These are phyloP conservation scores for Penicillium sp. DNA, from an alignment of 2,329 filamentous ascomycete genomes.

Conservation along the genomic window DNA sequence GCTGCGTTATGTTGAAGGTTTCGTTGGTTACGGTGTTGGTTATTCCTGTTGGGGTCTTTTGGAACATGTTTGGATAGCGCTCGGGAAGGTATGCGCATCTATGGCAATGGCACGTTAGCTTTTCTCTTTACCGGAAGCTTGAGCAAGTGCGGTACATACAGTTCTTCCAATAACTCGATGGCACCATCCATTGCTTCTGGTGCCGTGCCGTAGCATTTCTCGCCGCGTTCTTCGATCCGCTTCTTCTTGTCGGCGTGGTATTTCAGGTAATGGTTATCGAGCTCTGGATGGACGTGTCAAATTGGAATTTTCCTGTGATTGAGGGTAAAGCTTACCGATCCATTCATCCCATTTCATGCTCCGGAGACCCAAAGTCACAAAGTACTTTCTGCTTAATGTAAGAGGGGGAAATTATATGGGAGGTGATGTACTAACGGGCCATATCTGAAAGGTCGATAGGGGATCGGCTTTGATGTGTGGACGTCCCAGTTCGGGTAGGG, in stretches of 20 bases:
- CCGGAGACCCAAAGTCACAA: constrained; percentile 73
- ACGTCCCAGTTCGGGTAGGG: constrained; percentile 68
- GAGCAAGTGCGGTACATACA: constrained; percentile 38
- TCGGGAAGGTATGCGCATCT: constrained; percentile 62
- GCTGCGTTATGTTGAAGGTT: constrained; percentile 61
- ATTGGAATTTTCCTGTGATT: background rate
- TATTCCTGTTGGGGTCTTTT: constrained; percentile 59
- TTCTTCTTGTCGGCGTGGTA: constrained; percentile 68
- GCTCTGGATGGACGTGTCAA: constrained; percentile 46
- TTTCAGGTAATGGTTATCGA: constrained; percentile 71
- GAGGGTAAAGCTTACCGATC: constrained; percentile 49
- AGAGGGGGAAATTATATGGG: background rate
- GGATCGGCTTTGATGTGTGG: constrained; percentile 64
- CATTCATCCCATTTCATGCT: constrained; percentile 66
- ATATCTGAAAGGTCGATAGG: constrained; percentile 73
- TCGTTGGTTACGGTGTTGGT: constrained; percentile 69
- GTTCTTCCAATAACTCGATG: constrained; percentile 69
- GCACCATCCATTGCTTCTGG: constrained; percentile 68
- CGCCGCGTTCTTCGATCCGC: constrained; percentile 62
- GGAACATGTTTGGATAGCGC: constrained; percentile 69
- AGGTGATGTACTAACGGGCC: constrained; percentile 51
- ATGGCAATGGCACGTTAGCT: constrained; percentile 1
- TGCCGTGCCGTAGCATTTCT: constrained; percentile 64
- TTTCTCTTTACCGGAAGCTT: background rate
- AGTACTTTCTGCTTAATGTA: constrained; percentile 52